Evolutionary conservation across 1,139 yeast species (phyloP).

Genomic region (Geotrichum candidum): DNA sequence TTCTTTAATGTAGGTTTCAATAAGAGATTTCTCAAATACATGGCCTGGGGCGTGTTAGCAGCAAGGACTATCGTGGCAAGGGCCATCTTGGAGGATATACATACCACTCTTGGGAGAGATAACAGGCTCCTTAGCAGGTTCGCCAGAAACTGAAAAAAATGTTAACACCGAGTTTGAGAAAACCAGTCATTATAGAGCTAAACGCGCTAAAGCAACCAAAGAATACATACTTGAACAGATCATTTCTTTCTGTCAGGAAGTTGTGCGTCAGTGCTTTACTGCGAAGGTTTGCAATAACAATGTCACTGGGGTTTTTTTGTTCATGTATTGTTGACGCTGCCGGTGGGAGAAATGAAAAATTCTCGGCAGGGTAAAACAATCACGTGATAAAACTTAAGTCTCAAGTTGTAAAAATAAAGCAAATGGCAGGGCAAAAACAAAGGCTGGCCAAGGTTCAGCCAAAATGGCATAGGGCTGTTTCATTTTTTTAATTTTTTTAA

Average conservation of each 20-base stretch:
- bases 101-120: conserved; percentile 64
- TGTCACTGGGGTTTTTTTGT: background rate
- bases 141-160: conserved; percentile 52
- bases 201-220: background rate
- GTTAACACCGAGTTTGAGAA: conserved; percentile 1
- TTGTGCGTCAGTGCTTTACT: background rate
- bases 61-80: background rate
- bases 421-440: background rate
- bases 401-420: background rate
- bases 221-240: conserved; percentile 31
- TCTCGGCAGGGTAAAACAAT: background rate
- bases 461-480: background rate
- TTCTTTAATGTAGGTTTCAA: conserved; percentile 57
- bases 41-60: conserved; percentile 32
- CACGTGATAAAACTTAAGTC: background rate
- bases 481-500: background rate
- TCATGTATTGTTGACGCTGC: background rate
- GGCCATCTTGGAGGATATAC: conserved; percentile 3
- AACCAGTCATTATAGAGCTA: background rate
- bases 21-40: conserved; percentile 59
- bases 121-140: conserved; percentile 61
- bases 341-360: background rate
- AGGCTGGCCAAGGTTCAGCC: too few relatives aligned
- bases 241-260: conserved; percentile 19
- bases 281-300: conserved; percentile 3